These are phyloP conservation scores for Coemansia sp. DNA, from an alignment of 192 early-diverging fungal species.

Conservation along the genomic window DNA sequence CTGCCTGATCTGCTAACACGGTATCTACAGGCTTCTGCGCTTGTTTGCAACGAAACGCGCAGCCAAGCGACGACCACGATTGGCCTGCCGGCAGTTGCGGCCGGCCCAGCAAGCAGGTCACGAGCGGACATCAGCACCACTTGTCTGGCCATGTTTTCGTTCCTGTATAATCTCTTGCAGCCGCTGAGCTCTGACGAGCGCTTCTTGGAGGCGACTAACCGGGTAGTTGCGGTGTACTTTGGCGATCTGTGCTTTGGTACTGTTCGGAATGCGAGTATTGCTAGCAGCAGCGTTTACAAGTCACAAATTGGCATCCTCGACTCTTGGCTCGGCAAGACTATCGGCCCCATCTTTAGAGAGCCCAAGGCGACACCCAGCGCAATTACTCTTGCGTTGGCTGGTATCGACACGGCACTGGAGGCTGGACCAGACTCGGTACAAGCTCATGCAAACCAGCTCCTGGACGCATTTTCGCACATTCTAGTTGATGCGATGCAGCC, in stretches of 20 bases:
- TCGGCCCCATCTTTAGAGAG: conserved; percentile 16
- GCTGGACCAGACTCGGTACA: conserved; percentile 31
- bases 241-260: conserved; percentile 37
- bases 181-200: conserved; percentile 9
- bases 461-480: conserved; percentile 17
- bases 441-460: conserved; percentile 12
- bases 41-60: conserved; percentile 37
- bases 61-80: conserved; percentile 22
- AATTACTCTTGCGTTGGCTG: conserved; percentile 18
- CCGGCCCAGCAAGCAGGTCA: conserved; percentile 21
- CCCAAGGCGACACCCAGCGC: neutral
- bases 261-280: conserved; percentile 6
- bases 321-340: conserved; percentile 19
- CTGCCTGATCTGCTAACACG: conserved; percentile 30
- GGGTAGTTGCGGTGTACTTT: conserved; percentile 31
- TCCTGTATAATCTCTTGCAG: conserved; percentile 16
- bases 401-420: conserved; percentile 27
- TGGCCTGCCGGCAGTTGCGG: conserved; percentile 29
- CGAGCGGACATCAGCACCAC: conserved; percentile 17
- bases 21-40: conserved; percentile 33
- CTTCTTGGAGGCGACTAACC: conserved; percentile 19
- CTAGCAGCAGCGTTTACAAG: conserved; percentile 17
- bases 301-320: conserved; percentile 15
- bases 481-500: neutral
- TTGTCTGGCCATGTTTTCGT: conserved; percentile 33